These are phyloP conservation scores for Goffeauzyma gilvescens DNA, from an alignment of 768 basidiomycete genomes.

Conservation along the genomic window DNA sequence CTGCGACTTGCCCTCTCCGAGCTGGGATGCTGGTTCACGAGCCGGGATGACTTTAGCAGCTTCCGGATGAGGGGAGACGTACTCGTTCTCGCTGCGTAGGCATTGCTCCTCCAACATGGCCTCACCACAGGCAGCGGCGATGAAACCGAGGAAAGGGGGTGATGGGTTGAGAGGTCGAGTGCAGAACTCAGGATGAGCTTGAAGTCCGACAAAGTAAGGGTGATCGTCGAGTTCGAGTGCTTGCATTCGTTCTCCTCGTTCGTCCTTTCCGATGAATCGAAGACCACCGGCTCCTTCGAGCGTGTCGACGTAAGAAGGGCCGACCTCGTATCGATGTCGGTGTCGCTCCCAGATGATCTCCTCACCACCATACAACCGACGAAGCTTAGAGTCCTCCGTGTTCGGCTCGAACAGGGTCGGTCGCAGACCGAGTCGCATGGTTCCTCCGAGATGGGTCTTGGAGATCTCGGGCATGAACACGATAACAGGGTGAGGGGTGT, in stretches of 20 bases:
- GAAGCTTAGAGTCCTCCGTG: constrained; percentile 45
- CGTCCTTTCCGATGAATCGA: constrained; percentile 70
- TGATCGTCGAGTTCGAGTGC: constrained; percentile 74
- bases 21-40: constrained; percentile 21
- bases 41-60: constrained; percentile 26
- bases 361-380: constrained; percentile 65
- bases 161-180: constrained; percentile 94
- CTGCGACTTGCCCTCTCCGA: constrained; percentile 22
- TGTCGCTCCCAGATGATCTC: constrained; percentile 87
- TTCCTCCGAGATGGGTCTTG: constrained; percentile 93
- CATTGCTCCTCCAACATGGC: constrained; percentile 55
- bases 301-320: constrained; percentile 61
- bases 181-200: constrained; percentile 97
- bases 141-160: constrained; percentile 87
- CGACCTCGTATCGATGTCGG: constrained; percentile 88
- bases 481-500: constrained; percentile 47
- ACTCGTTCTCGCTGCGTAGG: constrained; percentile 40
- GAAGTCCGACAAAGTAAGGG: constrained; percentile 79
- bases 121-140: constrained; percentile 52
- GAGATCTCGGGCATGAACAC: constrained; percentile 99
- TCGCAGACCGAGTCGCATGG: constrained; percentile 98
- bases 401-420: constrained; percentile 69
- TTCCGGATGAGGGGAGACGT: constrained; percentile 29
- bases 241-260: constrained; percentile 94
- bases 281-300: constrained; percentile 51